Conservation (phyloP, 257 asterid genomes). For the Lycium ferocissimum region DNA sequence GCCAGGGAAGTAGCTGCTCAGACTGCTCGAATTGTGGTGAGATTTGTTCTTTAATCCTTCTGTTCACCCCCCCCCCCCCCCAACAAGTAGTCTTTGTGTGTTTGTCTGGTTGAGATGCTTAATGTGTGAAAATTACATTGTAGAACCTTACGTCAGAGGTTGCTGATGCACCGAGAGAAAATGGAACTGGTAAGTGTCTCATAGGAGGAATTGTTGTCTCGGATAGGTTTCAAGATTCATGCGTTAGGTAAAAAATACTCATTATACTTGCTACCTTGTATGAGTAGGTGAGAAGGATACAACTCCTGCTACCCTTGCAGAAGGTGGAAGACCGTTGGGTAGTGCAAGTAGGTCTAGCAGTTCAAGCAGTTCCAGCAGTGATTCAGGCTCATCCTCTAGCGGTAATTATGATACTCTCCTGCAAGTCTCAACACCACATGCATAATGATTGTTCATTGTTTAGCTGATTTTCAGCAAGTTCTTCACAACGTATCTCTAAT, state of each 20-base stretch:
- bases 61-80: not conserved
- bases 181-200: slow-evolving; percentile 31
- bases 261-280: slow-evolving; percentile 9
- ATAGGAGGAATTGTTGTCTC: slow-evolving; percentile 1
- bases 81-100: not conserved
- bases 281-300: slow-evolving; percentile 50
- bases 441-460: not conserved
- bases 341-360: slow-evolving; percentile 75
- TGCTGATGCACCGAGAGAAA: slow-evolving; percentile 26
- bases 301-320: slow-evolving; percentile 42
- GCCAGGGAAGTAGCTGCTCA: slow-evolving; percentile 54
- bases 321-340: slow-evolving; percentile 53
- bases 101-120: not conserved
- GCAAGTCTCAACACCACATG: not conserved
- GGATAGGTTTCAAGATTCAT: slow-evolving; percentile 1
- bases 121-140: slow-evolving; percentile 24
- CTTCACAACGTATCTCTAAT: not conserved
- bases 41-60: slow-evolving; percentile 29
- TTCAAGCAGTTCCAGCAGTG: slow-evolving; percentile 94
- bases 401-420: slow-evolving; percentile 50
- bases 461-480: not conserved
- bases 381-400: slow-evolving; percentile 89
- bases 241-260: slow-evolving; percentile 5
- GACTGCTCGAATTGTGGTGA: slow-evolving; percentile 52
- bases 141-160: slow-evolving; percentile 26